phyloP scores from a whole-genome alignment of 75 land plant species.

The Picea sitchensis region DNA sequence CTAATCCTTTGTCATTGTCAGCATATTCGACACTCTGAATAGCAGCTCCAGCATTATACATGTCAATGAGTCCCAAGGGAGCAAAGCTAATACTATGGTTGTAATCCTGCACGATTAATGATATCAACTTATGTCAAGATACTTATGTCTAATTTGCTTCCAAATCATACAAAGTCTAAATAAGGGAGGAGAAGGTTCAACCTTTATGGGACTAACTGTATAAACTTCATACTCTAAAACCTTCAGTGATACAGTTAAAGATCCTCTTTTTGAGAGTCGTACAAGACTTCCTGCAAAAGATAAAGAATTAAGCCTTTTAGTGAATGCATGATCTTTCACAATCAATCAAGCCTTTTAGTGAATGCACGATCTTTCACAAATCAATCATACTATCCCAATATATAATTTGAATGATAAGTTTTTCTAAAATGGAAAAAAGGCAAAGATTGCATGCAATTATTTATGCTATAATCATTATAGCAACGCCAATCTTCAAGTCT shows the following conservation, averaged over 20 bases:
- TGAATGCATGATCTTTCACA: too few species aligned
- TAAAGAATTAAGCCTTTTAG: neutral
- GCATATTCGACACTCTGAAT: constrained; percentile 17
- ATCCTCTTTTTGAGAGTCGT: constrained; percentile 23
- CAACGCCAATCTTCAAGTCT: neutral
- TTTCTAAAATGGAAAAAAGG: neutral
- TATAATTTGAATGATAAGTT: too few species aligned
- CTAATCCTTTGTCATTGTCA: neutral
- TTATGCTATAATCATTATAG: neutral
- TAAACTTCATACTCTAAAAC: constrained; percentile 53
- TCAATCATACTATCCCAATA: too few species aligned
- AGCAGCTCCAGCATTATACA: constrained; percentile 86
- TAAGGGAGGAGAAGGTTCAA: constrained; percentile 12
- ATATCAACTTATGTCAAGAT: too few species aligned
- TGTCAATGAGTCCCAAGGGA: constrained; percentile 67
- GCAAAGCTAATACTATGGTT: constrained; percentile 44
- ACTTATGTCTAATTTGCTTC: too few species aligned
- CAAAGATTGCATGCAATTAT: neutral
- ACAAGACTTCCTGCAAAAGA: constrained; percentile 30
- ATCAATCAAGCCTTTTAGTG: neutral
- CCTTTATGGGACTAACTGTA: constrained; percentile 62
- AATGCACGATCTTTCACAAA: too few species aligned
- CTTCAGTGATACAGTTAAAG: constrained; percentile 32
- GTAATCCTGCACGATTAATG: constrained; percentile 23
- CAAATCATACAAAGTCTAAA: too few species aligned